Percentiles rank a stretch among this genome's conserved stretches.
These are phyloP conservation scores for Claviceps sp. DNA, from an alignment of 2,329 filamentous ascomycete species.

Conservation along the genomic window DNA sequence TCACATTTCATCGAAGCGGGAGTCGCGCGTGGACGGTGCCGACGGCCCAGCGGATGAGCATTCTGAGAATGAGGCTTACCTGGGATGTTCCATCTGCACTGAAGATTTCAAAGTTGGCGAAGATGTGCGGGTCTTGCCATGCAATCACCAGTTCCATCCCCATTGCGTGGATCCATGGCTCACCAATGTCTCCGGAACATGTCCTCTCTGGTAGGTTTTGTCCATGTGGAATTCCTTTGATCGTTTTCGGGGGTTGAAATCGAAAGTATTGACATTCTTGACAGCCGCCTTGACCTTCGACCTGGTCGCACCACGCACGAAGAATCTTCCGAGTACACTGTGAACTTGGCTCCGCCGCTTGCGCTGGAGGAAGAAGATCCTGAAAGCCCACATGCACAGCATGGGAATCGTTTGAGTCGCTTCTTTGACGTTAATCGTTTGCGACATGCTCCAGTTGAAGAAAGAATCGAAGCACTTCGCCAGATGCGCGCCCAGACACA, in stretches of 20 bases:
- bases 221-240: background rate
- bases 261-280: background rate
- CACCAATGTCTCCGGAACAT: constrained; percentile 55
- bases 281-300: constrained; percentile 41
- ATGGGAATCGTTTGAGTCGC: constrained; percentile 34
- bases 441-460: constrained; percentile 44
- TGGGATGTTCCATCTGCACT: constrained; percentile 55
- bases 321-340: constrained; percentile 8
- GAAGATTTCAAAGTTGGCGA: constrained; percentile 55
- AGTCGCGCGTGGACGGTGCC: constrained; percentile 4
- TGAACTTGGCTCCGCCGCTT: constrained; percentile 27
- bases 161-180: constrained; percentile 58
- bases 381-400: constrained; percentile 16
- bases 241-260: background rate
- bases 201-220: constrained; percentile 48
- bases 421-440: constrained; percentile 43
- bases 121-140: constrained; percentile 54
- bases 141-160: constrained; percentile 55
- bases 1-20: constrained; percentile 4
- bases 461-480: constrained; percentile 47
- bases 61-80: constrained; percentile 19
- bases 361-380: constrained; percentile 24
- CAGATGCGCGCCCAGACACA: constrained; percentile 21
- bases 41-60: background rate
- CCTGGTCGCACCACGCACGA: constrained; percentile 19